A percentile compares a stretch with the other conserved stretches of the same genome.
phyloP scores from a whole-genome alignment of 306 rosid species.

The Corylus heterophylla region DNA sequence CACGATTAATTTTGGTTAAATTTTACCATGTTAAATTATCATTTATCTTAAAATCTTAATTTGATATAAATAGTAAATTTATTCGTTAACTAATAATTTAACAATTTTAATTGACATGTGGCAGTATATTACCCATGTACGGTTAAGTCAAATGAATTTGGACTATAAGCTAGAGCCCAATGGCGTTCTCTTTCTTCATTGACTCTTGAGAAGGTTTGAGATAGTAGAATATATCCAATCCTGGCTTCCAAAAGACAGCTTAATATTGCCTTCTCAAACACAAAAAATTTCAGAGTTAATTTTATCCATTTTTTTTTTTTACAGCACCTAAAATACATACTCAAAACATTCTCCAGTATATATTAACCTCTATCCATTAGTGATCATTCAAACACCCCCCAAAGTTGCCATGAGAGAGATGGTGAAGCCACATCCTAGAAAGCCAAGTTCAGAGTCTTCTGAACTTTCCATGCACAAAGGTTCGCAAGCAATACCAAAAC shows the following conservation, averaged over 20 bases:
- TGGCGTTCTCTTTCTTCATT: constrained; percentile 31
- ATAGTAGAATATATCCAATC: constrained; percentile 27
- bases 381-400: constrained; percentile 1
- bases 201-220: constrained; percentile 23
- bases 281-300: no score
- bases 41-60: background rate
- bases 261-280: constrained; percentile 13
- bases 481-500: constrained; percentile 41
- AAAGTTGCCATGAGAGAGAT: constrained; percentile 26
- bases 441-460: constrained; percentile 32
- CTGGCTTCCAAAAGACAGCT: constrained; percentile 26
- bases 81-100: no score
- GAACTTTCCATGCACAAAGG: constrained; percentile 35
- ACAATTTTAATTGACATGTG: constrained; percentile 21
- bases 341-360: constrained; percentile 1
- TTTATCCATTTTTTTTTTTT: no score
- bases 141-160: constrained; percentile 18
- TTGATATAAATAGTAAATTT: no score
- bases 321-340: background rate
- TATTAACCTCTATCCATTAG: constrained; percentile 5
- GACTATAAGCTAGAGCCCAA: constrained; percentile 20
- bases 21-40: background rate
- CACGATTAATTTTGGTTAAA: background rate
- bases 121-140: constrained; percentile 15
- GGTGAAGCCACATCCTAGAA: constrained; percentile 34